Conservation (phyloP, 768 basidiomycete genomes). For the Kondoa malvinella region DNA sequence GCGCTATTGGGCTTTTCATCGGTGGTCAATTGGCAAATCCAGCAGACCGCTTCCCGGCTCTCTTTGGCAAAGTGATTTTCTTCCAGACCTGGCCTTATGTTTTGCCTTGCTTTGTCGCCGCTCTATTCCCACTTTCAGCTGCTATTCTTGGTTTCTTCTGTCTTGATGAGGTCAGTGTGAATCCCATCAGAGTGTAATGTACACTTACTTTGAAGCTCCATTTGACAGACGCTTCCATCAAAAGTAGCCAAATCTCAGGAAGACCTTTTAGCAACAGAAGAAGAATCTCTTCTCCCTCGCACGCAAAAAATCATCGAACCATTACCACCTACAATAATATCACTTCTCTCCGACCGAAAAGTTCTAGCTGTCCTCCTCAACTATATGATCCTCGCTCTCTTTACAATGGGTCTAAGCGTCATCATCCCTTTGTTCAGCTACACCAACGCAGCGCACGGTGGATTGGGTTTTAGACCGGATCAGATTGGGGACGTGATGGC, state of each 20-base stretch:
- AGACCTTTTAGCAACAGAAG: too few species aligned
- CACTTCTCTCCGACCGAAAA: background rate
- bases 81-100: conserved; percentile 20
- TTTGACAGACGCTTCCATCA: too few species aligned
- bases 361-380: background rate
- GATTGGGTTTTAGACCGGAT: background rate
- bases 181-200: background rate
- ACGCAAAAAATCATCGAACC: background rate
- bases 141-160: conserved; percentile 20
- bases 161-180: conserved; percentile 23
- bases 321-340: background rate
- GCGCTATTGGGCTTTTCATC: conserved; percentile 18
- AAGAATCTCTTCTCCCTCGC: too few species aligned
- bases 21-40: conserved; percentile 25
- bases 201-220: too few species aligned
- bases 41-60: conserved; percentile 12
- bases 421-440: background rate
- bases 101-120: conserved; percentile 24
- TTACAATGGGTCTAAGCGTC: background rate
- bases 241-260: too few species aligned
- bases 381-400: background rate
- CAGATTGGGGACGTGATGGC: background rate
- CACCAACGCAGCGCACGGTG: background rate
- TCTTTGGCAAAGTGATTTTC: conserved; percentile 17
- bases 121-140: conserved; percentile 20